Percentiles rank a stretch among this genome's conserved stretches.
phyloP scores from a whole-genome alignment of 2,329 filamentous ascomycete species.

The Fusarium cyanostomum region DNA sequence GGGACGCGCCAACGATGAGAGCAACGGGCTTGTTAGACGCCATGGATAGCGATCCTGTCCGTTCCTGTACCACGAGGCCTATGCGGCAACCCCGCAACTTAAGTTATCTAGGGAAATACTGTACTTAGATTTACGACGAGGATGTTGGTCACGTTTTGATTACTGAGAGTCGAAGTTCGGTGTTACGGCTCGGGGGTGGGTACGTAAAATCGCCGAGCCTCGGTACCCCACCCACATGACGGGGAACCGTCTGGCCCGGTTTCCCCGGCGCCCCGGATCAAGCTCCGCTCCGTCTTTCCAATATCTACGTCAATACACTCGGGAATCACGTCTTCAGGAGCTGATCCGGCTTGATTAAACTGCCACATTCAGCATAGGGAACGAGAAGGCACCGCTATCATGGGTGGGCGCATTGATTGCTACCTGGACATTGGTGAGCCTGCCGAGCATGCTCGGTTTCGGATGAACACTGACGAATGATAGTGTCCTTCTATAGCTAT shows the following conservation, averaged over 20 bases:
- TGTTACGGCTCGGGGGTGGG: constrained; percentile 4
- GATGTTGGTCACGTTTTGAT: neutral
- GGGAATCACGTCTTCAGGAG: neutral
- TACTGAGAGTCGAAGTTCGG: neutral
- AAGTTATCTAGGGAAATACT: neutral
- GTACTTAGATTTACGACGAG: neutral
- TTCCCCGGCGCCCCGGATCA: neutral
- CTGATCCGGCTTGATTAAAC: neutral
- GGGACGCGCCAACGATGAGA: constrained; percentile 77
- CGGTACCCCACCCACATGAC: constrained; percentile 36
- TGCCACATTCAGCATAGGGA: neutral
- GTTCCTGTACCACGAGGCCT: neutral
- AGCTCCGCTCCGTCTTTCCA: neutral
- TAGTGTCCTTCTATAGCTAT: constrained; percentile 73
- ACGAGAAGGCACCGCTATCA: constrained; percentile 40
- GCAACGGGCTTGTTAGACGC: constrained; percentile 63
- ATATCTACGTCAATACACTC: neutral
- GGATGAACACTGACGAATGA: constrained; percentile 3
- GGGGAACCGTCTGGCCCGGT: neutral
- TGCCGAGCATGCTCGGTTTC: neutral
- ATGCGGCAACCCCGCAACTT: too few relatives aligned
- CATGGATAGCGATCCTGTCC: constrained; percentile 21
- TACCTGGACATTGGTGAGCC: constrained; percentile 73
- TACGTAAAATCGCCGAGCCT: constrained; percentile 24
- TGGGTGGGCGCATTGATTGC: constrained; percentile 71